A percentile compares a stretch with the other conserved stretches of the same genome.
Conservation (phyloP, 192 early-diverging fungal genomes). For the Coemansia sp. region DNA sequence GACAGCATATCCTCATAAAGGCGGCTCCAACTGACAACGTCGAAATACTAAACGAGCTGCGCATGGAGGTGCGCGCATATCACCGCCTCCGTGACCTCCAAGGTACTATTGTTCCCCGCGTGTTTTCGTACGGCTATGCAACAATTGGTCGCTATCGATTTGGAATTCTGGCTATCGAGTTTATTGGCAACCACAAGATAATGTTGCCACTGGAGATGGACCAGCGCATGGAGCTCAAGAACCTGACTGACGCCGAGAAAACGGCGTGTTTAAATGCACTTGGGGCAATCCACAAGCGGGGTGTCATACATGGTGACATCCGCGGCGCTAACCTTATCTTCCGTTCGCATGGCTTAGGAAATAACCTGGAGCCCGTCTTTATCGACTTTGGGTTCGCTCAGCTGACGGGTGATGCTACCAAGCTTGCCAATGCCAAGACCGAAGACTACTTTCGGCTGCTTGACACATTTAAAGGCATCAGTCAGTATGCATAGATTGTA, state of each 20-base stretch:
- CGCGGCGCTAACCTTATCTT: slow-evolving; percentile 5
- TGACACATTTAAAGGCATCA: not conserved
- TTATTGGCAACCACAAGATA: no score
- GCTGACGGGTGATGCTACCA: not conserved
- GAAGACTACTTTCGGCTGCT: not conserved
- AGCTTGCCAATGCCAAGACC: not conserved
- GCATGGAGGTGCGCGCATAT: no score
- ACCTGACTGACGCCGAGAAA: no score
- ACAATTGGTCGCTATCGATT: no score
- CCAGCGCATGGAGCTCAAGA: no score
- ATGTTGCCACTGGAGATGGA: no score
- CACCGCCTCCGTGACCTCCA: no score
- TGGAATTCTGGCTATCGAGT: no score
- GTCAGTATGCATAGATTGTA: not conserved
- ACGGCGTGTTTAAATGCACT: no score
- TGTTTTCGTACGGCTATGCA: no score
- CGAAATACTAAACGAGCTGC: not conserved
- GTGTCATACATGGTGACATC: slow-evolving; percentile 2
- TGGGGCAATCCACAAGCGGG: not conserved
- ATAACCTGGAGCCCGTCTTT: not conserved
- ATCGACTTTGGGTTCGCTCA: slow-evolving; percentile 10
- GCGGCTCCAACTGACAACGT: not conserved
- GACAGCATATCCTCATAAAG: not conserved
- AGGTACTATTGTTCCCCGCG: no score
- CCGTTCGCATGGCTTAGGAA: not conserved